Evolutionary conservation across 2,329 filamentous ascomycete species (phyloP).

Genomic region (Endoconidiophora laricicola): DNA sequence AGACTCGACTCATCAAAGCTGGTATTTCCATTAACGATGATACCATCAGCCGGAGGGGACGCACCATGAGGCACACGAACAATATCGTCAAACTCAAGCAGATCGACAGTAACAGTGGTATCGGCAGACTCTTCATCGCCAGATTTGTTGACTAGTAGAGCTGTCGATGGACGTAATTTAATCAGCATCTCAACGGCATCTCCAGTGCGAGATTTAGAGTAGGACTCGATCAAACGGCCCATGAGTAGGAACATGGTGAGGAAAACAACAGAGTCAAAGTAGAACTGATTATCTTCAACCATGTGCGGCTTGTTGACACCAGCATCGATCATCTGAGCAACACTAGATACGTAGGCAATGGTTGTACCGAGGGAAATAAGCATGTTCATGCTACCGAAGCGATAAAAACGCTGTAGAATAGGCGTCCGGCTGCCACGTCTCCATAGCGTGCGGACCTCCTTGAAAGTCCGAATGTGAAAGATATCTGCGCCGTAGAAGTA

Average conservation of each 20-base stretch:
- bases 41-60: slow-evolving; percentile 73
- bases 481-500: slow-evolving; percentile 77
- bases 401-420: slow-evolving; percentile 59
- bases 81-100: slow-evolving; percentile 57
- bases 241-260: slow-evolving; percentile 71
- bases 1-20: slow-evolving; percentile 81
- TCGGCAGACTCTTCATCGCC: slow-evolving; percentile 23
- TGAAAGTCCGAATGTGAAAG: slow-evolving; percentile 65
- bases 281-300: slow-evolving; percentile 40
- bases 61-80: slow-evolving; percentile 63
- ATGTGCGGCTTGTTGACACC: slow-evolving; percentile 28
- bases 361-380: slow-evolving; percentile 77
- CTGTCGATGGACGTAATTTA: slow-evolving; percentile 61
- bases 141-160: slow-evolving; percentile 45
- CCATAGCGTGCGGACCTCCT: slow-evolving; percentile 68
- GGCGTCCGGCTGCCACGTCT: slow-evolving; percentile 56
- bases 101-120: slow-evolving; percentile 38
- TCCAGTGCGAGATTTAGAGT: slow-evolving; percentile 80
- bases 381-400: slow-evolving; percentile 96
- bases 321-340: slow-evolving; percentile 55
- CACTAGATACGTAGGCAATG: slow-evolving; percentile 71
- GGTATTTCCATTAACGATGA: slow-evolving; percentile 43
- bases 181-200: slow-evolving; percentile 69
- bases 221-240: slow-evolving; percentile 64
- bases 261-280: slow-evolving; percentile 90